Conservation (phyloP, 768 basidiomycete species). For the Tylopilus sp. region DNA sequence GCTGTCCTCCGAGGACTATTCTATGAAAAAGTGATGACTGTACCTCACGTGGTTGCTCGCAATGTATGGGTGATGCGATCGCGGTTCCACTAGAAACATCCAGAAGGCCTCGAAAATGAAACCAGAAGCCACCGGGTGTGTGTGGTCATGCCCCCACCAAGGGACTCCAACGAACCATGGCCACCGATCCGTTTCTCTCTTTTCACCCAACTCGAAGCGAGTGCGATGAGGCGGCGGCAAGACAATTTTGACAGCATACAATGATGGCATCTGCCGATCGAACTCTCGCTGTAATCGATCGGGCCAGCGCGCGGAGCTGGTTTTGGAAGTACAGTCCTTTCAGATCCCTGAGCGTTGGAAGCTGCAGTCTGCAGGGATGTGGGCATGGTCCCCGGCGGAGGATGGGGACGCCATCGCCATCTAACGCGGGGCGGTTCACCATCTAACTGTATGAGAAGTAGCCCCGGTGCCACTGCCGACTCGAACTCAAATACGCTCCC, state of each 20-base stretch:
- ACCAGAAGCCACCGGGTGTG: not conserved
- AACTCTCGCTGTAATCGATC: conserved; percentile 18
- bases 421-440: no score
- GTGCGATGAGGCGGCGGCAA: not conserved
- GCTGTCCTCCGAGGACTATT: conserved; percentile 30
- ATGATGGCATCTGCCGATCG: conserved; percentile 21
- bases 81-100: conserved; percentile 16
- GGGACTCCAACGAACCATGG: not conserved
- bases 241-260: conserved; percentile 4
- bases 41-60: conserved; percentile 12
- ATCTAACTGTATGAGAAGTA: not conserved
- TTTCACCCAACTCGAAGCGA: not conserved
- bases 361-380: not conserved
- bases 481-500: not conserved
- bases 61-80: not conserved
- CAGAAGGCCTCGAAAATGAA: conserved; percentile 9
- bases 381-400: not conserved
- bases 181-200: not conserved
- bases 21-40: conserved; percentile 12
- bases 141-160: not conserved
- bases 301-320: conserved; percentile 15
- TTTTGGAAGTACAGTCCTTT: conserved; percentile 10
- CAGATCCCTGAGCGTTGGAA: not conserved
- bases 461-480: not conserved
- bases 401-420: no score